phyloP scores from a whole-genome alignment of 225 moss, liverwort and hornwort species.

The Takakia lepidozioides region DNA sequence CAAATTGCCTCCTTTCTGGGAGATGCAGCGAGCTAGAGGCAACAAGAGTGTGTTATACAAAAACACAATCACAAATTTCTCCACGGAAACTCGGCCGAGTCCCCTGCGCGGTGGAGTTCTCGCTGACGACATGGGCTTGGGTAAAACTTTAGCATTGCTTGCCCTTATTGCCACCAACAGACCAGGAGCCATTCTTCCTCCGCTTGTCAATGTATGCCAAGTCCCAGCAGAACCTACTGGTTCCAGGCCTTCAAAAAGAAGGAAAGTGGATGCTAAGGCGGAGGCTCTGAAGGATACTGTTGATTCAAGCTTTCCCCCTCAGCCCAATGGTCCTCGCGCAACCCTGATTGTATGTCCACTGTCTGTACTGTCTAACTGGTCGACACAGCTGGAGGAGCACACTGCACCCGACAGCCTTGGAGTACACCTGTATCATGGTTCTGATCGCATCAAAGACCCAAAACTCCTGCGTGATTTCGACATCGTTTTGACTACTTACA shows the following conservation, averaged over 20 bases:
- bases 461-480: conserved; percentile 25
- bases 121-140: conserved; percentile 61
- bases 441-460: conserved; percentile 31
- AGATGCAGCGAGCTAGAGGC: conserved; percentile 14
- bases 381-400: conserved; percentile 53
- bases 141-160: conserved; percentile 43
- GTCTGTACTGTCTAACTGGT: conserved; percentile 52
- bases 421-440: conserved; percentile 45
- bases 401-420: conserved; percentile 22
- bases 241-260: conserved; percentile 29
- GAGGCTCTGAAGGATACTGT: conserved; percentile 5
- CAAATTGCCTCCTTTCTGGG: conserved; percentile 48
- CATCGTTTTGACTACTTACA: conserved; percentile 51
- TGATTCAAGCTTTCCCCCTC: conserved; percentile 20
- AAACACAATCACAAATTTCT: conserved; percentile 49
- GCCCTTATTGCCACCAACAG: conserved; percentile 47
- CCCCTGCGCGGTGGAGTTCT: conserved; percentile 45
- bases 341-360: conserved; percentile 45
- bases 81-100: conserved; percentile 25
- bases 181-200: conserved; percentile 22
- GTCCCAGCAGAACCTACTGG: conserved; percentile 15
- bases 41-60: conserved; percentile 14
- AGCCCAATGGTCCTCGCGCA: conserved; percentile 20
- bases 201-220: conserved; percentile 18
- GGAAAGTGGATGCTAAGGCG: conserved; percentile 11